Evolutionary conservation across 108 stramenopile species (phyloP), one percentile per base, ranked within the genome.

Genomic region (Skeletonema tropicum): DNA sequence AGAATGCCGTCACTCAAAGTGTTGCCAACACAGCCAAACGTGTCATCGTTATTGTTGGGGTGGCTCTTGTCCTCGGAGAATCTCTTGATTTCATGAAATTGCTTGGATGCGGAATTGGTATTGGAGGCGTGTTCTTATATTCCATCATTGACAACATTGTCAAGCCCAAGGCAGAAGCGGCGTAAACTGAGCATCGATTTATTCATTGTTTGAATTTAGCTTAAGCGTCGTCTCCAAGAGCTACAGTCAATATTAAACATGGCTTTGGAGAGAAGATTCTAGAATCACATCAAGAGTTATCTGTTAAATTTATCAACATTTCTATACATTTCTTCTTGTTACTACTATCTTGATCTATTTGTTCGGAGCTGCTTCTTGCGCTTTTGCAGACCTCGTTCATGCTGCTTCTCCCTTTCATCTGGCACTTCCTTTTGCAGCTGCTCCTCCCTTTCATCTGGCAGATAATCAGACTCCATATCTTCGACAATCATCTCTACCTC

Each of bases 21-120:
- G 97, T 97, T 57, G 97, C 97, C 72, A 97, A 97, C 88, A 97
- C 97, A 12, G 94, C 94, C 79, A 97, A 97, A 88, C 89, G 96
- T 86, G 94, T 97, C 67, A 94, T 94, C 84, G 92, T 94, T 69
- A 93, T 97, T 86, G 89, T 97, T 57, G 92, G 92, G 71, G 92
- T 94, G 12, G 94, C 94, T 26, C 70, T 97, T 71, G 94, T 96
- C 36, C 71, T 97, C 33, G 94, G 95, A 64, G 94, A 95, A 82
- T 88, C 88, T 61, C 83, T 96, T 48, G 83, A 87, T 70, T 90
- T 91, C 73, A 89, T 92, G 79, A 96, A 96, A 85, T 73, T 94
- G 80, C 73, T 97, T 67, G 97, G 97, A 70, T 96, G 92, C 75
- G 84, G 83, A 23, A 96, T 97, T 77, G 93, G 94, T 71, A 92